These are phyloP conservation scores for Pseudocercospora crystallina DNA, from an alignment of 2,329 filamentous ascomycete genomes.

Conservation along the genomic window DNA sequence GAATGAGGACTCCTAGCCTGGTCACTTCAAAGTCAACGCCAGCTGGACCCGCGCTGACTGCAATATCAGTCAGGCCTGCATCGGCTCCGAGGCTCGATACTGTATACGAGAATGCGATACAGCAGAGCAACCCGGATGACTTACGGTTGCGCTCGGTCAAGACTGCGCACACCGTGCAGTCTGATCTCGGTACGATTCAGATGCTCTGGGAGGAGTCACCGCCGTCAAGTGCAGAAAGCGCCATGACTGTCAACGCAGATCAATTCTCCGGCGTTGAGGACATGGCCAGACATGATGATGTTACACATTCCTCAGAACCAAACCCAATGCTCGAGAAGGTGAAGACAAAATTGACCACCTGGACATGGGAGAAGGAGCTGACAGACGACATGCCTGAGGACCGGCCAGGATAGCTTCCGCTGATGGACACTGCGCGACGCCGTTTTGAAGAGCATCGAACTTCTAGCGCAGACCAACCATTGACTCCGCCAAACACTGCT, in stretches of 20 bases:
- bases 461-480: no score
- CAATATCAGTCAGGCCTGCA: constrained; percentile 22
- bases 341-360: constrained; percentile 28
- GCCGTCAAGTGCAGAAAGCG: constrained; percentile 14
- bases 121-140: no score
- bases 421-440: constrained; percentile 6
- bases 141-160: constrained; percentile 7
- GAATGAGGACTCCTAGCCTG: constrained; percentile 12
- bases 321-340: constrained; percentile 24
- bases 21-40: constrained; percentile 18
- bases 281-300: background rate
- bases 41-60: constrained; percentile 23
- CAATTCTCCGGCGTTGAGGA: background rate
- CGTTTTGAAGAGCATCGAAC: background rate
- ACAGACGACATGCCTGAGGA: constrained; percentile 9
- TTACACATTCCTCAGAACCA: background rate
- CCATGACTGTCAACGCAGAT: constrained; percentile 6
- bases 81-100: constrained; percentile 21
- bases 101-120: constrained; percentile 18
- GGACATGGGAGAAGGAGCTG: constrained; percentile 26
- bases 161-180: constrained; percentile 27
- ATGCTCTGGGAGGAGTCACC: constrained; percentile 29
- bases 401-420: constrained; percentile 13
- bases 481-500: constrained; percentile 28
- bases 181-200: constrained; percentile 25